Percentiles rank a stretch among this genome's conserved stretches.
Conservation (phyloP, 2,329 filamentous ascomycete genomes). For the Penicillium sp. region DNA sequence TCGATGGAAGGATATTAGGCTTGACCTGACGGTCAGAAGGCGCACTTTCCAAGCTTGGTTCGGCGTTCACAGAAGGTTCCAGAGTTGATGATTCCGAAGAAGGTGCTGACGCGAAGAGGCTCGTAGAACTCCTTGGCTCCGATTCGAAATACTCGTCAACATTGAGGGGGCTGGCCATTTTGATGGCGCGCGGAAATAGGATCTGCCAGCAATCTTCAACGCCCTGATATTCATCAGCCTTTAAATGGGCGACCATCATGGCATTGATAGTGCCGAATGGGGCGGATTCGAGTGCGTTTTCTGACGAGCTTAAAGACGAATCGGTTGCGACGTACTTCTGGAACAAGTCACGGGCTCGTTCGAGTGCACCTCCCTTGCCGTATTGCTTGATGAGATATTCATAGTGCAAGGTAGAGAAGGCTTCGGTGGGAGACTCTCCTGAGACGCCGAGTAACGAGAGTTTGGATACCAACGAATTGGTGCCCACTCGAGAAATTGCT, state of each 20-base stretch:
- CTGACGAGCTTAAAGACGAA: conserved; percentile 6
- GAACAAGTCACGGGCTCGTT: conserved; percentile 53
- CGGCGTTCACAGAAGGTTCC: not conserved
- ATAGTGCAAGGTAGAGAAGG: conserved; percentile 51
- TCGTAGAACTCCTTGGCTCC: not conserved
- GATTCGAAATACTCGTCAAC: conserved; percentile 18
- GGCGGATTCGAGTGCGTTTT: conserved; percentile 31
- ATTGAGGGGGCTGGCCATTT: conserved; percentile 38
- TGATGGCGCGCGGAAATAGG: conserved; percentile 52
- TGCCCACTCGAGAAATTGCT: conserved; percentile 30
- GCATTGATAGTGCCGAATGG: conserved; percentile 57
- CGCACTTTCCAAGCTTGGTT: not conserved
- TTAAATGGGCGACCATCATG: conserved; percentile 63
- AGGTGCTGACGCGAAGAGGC: not conserved
- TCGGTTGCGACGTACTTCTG: conserved; percentile 45
- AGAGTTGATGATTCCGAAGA: not conserved
- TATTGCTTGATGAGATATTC: conserved; percentile 56
- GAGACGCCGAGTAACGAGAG: conserved; percentile 35
- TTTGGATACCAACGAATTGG: conserved; percentile 43
- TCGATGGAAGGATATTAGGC: conserved; percentile 24
- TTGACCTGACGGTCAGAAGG: not conserved
- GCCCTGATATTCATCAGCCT: conserved; percentile 54
- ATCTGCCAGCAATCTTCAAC: conserved; percentile 65
- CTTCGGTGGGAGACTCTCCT: conserved; percentile 36
- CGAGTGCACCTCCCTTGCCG: conserved; percentile 44